Conservation (phyloP, 108 stramenopile species). For the Nannochloropsis oceanica region DNA sequence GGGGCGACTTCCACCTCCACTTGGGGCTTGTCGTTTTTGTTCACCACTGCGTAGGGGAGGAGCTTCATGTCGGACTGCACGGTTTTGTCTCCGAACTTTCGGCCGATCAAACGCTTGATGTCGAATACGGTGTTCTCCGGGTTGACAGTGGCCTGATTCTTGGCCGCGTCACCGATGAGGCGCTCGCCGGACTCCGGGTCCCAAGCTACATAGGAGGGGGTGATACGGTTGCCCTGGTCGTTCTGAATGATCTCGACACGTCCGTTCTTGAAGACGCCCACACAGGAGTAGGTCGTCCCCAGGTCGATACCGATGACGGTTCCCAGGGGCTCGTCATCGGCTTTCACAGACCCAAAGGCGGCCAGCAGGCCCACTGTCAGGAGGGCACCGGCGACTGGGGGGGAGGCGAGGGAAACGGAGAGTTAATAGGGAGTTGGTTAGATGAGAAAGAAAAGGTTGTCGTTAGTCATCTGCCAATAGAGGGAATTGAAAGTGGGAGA, state of each 20-base stretch:
- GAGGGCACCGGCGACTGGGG: neutral
- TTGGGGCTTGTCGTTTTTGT: slow-evolving; percentile 49
- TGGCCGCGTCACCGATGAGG: slow-evolving; percentile 89
- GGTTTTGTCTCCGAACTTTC: slow-evolving; percentile 59
- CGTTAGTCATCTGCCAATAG: no score
- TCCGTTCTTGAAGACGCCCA: slow-evolving; percentile 55
- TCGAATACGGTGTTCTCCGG: slow-evolving; percentile 89
- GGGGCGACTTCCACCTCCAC: slow-evolving; percentile 45
- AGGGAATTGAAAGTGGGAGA: no score
- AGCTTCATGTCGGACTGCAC: slow-evolving; percentile 84
- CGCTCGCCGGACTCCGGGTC: slow-evolving; percentile 72
- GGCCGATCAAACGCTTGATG: slow-evolving; percentile 93
- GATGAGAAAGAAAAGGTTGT: neutral
- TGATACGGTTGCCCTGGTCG: slow-evolving; percentile 98
- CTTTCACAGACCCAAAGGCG: neutral
- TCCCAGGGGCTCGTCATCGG: slow-evolving; percentile 26
- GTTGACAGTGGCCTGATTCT: slow-evolving; percentile 89
- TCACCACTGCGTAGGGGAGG: slow-evolving; percentile 67
- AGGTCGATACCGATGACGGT: slow-evolving; percentile 44
- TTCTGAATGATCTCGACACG: slow-evolving; percentile 61
- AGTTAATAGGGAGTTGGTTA: neutral
- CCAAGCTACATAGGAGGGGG: slow-evolving; percentile 94
- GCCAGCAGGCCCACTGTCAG: neutral
- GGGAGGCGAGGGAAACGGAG: neutral
- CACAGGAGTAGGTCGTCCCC: slow-evolving; percentile 53